These are phyloP conservation scores for Fragosphaeria purpurea DNA, from an alignment of 2,329 filamentous ascomycete species.

Conservation along the genomic window DNA sequence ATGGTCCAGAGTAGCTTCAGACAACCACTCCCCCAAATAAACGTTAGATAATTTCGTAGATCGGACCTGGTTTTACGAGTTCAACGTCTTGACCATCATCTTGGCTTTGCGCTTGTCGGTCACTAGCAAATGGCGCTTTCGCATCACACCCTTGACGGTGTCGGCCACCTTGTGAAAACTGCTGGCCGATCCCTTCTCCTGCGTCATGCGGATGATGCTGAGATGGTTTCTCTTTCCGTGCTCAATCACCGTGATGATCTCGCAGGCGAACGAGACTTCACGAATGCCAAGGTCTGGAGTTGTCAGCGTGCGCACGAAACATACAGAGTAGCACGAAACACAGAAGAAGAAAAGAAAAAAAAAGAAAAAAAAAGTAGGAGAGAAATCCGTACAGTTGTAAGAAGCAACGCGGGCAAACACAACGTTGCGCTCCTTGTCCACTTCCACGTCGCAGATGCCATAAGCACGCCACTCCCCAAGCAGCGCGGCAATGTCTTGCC, in stretches of 20 bases:
- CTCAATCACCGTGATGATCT: constrained; percentile 83
- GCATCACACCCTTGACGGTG: constrained; percentile 60
- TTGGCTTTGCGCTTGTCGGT: constrained; percentile 54
- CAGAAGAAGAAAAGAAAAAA: background rate
- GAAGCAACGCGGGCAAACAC: constrained; percentile 69
- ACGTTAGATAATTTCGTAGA: no score
- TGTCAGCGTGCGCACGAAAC: background rate
- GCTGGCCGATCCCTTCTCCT: constrained; percentile 83
- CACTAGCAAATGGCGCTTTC: constrained; percentile 55
- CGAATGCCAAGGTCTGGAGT: constrained; percentile 62
- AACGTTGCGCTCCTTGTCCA: constrained; percentile 69
- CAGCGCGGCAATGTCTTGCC: constrained; percentile 65
- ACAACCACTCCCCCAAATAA: no score
- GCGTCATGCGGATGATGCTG: constrained; percentile 75
- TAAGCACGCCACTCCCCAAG: constrained; percentile 72
- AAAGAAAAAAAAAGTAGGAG: background rate
- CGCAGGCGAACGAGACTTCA: constrained; percentile 76
- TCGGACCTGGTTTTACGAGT: constrained; percentile 25
- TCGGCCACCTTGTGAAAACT: constrained; percentile 79
- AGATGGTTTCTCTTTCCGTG: constrained; percentile 68
- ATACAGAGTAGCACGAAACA: background rate
- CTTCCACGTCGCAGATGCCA: constrained; percentile 69
- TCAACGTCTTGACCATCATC: constrained; percentile 64
- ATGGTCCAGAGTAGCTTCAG: no score
- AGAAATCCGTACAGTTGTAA: constrained; percentile 58